Percentiles rank a stretch among this genome's conserved stretches.
Evolutionary conservation across 164 flowering plant genomes (phyloP).

Genomic region (Paratinospora sagittata): DNA sequence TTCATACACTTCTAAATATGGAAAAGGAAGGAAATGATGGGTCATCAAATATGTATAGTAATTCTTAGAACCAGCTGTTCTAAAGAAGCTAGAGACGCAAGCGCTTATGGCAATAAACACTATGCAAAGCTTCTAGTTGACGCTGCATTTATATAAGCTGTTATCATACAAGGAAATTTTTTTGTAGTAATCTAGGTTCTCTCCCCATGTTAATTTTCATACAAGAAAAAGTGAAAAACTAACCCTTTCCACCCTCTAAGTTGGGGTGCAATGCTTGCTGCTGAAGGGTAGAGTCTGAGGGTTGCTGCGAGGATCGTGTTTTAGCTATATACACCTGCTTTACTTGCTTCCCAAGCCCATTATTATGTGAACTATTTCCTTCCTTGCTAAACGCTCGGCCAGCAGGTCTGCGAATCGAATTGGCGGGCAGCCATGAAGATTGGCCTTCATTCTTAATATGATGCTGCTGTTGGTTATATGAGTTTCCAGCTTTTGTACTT

Average conservation of each 20-base stretch:
- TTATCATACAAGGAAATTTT: too few relatives aligned
- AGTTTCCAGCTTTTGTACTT: constrained; percentile 24
- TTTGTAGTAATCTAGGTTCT: too few relatives aligned
- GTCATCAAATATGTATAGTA: too few relatives aligned
- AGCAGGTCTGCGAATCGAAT: constrained; percentile 39
- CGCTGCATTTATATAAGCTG: too few relatives aligned
- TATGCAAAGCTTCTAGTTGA: too few relatives aligned
- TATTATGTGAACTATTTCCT: constrained; percentile 20
- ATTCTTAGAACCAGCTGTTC: too few relatives aligned
- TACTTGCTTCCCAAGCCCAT: constrained; percentile 36
- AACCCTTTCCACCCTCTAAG: not conserved
- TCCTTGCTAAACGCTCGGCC: constrained; percentile 27
- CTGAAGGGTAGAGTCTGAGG: not conserved
- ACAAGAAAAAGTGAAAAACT: too few relatives aligned
- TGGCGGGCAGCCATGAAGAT: constrained; percentile 59
- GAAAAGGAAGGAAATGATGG: too few relatives aligned
- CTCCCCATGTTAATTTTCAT: too few relatives aligned
- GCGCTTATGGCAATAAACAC: too few relatives aligned
- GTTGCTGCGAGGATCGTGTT: constrained; percentile 22
- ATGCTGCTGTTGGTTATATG: constrained; percentile 16
- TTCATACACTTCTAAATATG: too few relatives aligned
- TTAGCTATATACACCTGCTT: constrained; percentile 54
- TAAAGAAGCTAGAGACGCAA: too few relatives aligned
- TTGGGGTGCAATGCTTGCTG: not conserved
- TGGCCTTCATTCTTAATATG: constrained; percentile 20